A percentile compares a stretch with the other conserved stretches of the same genome.
Evolutionary conservation across 306 rosid genomes (phyloP).

Genomic region (Castanea sativa): DNA sequence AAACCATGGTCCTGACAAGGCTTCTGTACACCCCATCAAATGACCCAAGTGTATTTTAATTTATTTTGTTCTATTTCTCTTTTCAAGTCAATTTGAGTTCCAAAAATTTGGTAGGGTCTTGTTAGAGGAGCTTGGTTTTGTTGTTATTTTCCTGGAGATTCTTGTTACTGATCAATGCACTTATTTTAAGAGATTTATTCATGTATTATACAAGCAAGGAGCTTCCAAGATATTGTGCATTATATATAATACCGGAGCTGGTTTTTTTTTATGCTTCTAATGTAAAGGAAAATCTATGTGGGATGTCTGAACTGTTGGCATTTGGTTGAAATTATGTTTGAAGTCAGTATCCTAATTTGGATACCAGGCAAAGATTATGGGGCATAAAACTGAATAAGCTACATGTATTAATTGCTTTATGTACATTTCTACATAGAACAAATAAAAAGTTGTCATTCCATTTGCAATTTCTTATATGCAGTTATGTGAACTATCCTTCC

Average conservation of each 20-base stretch:
- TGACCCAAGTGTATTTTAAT: too few species aligned
- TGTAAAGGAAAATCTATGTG: background rate
- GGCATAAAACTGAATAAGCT: slow-evolving; percentile 6
- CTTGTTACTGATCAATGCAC: background rate
- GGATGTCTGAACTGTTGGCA: background rate
- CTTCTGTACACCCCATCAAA: background rate
- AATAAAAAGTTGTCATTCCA: slow-evolving; percentile 28
- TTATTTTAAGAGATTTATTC: background rate
- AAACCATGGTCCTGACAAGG: background rate
- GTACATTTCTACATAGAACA: slow-evolving; percentile 10
- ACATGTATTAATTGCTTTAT: background rate
- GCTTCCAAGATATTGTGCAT: background rate
- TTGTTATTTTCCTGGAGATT: background rate
- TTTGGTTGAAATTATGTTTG: background rate
- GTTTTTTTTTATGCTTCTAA: background rate
- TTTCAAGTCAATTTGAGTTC: background rate
- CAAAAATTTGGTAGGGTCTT: slow-evolving; percentile 3
- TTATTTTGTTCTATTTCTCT: background rate
- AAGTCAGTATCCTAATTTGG: background rate
- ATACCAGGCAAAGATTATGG: background rate
- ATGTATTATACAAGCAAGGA: background rate
- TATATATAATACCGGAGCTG: background rate
- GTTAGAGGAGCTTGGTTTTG: background rate
- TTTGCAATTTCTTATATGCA: slow-evolving; percentile 48
- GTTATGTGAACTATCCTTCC: slow-evolving; percentile 96